phyloP scores from a whole-genome alignment of 1,139 yeast genomes.

The Geotrichum carabidarum region DNA sequence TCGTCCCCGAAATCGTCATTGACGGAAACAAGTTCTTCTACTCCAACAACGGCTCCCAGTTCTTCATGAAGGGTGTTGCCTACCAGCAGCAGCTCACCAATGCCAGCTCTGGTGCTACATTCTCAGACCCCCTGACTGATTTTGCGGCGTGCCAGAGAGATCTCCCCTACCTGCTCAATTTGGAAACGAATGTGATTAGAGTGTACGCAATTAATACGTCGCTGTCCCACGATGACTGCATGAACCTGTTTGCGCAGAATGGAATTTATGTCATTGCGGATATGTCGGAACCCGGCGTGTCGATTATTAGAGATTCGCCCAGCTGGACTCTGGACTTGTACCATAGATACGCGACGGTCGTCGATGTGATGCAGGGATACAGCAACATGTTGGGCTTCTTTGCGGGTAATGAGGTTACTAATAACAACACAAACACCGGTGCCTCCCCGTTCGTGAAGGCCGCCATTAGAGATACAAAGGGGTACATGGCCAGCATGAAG shows the following conservation, averaged over 20 bases:
- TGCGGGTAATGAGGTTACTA: constrained; percentile 91
- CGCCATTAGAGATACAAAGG: constrained; percentile 76
- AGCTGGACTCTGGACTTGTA: constrained; percentile 51
- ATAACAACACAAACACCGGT: constrained; percentile 69
- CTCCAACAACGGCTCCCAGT: constrained; percentile 76
- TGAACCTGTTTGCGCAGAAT: constrained; percentile 84
- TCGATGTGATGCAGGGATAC: constrained; percentile 74
- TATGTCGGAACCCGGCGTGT: constrained; percentile 77
- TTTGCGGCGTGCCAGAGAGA: constrained; percentile 67
- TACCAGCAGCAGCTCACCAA: constrained; percentile 70
- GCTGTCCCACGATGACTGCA: constrained; percentile 78
- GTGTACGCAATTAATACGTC: constrained; percentile 83
- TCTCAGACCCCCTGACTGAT: constrained; percentile 74
- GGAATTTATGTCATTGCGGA: constrained; percentile 89
- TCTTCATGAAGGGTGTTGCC: constrained; percentile 76
- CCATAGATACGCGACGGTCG: constrained; percentile 53
- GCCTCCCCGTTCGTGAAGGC: constrained; percentile 74
- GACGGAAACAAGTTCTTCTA: constrained; percentile 60
- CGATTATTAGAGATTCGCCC: constrained; percentile 81
- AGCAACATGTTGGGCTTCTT: constrained; percentile 87
- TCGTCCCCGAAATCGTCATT: constrained; percentile 34
- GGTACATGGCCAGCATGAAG: constrained; percentile 55
- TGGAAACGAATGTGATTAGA: constrained; percentile 78
- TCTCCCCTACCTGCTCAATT: constrained; percentile 58
- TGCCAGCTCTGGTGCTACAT: constrained; percentile 43